Base-by-base conservation (phyloP, 306 rosid genomes). In the Vigna hirtella region DNA sequence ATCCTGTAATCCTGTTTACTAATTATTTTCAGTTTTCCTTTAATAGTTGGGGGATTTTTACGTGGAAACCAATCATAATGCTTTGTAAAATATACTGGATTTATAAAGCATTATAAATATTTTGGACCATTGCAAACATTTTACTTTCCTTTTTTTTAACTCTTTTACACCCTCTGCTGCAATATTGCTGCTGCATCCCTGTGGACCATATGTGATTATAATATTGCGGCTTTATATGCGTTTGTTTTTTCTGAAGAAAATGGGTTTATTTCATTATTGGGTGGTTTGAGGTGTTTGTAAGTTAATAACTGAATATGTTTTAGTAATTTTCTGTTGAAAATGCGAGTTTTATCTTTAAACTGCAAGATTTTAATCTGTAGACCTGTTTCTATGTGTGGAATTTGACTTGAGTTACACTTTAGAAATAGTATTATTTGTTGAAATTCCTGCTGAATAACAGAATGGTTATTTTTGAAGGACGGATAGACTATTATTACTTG, bases 191-290 rank as follows among this genome's bases (percentile, higher is more conserved):
- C 45, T 34, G 38, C 7, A 67, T 57, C 8, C 1, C 6, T 2
- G 13, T 11, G 18, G 65, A 42, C 32, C 38, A 57, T 24, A 66
- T 45, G 11, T 73, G 68, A 52, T 52, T 32, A 53, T 18, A 56
- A 72, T 42, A 6, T 56, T 72, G n/a, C 4, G 32, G 67, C 20
- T 17, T 53, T 73, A 52, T 73, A 52, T 42, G 66, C n/a, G 26
- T 1, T 14, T 8, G 24, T 7, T 24, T n/a, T 52, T 53, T 51
- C 7, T 2, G 8, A 62, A 18, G 24, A 45, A 67, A 47, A 67
- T 10, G 16, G 22, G 45, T 43, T 45, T 45, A 24, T 45, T 67
- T 67, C n/a, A 14, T 47, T 10, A 22, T 36, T 36, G 16, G 18
- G 22, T 16, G n/a, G 38, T 34, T 32, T 64, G 24, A 14, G 12